Conservation (phyloP, 164 flowering plant species). For the Magnolia sinica region DNA sequence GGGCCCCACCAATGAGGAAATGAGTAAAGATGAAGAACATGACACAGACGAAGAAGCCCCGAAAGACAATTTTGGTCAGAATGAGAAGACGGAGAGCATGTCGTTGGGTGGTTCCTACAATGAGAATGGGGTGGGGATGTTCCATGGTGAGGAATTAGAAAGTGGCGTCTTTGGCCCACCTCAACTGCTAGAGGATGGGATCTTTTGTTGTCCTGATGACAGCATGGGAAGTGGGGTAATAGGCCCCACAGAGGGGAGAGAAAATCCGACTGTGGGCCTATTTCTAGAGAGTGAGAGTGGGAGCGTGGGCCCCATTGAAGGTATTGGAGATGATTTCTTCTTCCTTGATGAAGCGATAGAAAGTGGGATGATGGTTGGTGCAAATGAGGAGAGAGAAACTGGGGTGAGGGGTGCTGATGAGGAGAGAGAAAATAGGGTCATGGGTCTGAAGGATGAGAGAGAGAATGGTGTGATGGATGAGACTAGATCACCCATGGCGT, state of each 20-base stretch:
- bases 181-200: background rate
- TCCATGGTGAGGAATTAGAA: background rate
- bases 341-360: background rate
- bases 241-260: no score
- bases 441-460: background rate
- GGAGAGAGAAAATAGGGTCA: constrained; percentile 15
- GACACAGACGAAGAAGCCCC: constrained; percentile 1
- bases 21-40: background rate
- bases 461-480: constrained; percentile 12
- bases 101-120: background rate
- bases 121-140: constrained; percentile 5
- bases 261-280: background rate
- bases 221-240: background rate
- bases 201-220: background rate
- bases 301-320: background rate
- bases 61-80: background rate
- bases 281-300: background rate
- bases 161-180: background rate
- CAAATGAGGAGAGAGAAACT: constrained; percentile 10
- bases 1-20: constrained; percentile 8
- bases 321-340: background rate
- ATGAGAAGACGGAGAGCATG: background rate
- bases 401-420: constrained; percentile 14
- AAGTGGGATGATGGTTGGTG: background rate
- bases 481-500: constrained; percentile 8